Conservation (phyloP, 1,284 basidiomycete species). For the Malassezia slooffiae region DNA sequence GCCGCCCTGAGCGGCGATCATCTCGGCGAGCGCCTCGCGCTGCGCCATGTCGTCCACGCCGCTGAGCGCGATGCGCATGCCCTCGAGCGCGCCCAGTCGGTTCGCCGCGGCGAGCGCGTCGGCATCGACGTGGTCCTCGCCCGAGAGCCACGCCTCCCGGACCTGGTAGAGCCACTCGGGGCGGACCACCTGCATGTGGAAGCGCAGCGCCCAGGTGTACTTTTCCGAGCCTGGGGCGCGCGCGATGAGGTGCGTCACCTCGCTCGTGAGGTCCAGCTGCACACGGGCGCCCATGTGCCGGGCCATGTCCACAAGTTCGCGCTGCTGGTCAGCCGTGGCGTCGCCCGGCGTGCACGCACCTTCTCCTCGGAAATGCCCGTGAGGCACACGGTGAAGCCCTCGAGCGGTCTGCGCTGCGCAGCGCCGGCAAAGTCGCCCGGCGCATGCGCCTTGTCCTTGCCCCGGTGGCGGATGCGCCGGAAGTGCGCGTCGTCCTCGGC, state of each 20-base stretch:
- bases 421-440: conserved; percentile 30
- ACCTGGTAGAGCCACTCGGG: conserved; percentile 62
- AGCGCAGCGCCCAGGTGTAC: conserved; percentile 66
- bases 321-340: too few relatives aligned
- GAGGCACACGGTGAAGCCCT: conserved; percentile 57
- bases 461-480: conserved; percentile 30
- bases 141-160: conserved; percentile 61
- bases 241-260: conserved; percentile 68
- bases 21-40: conserved; percentile 15
- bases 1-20: conserved; percentile 15
- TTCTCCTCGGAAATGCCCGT: conserved; percentile 57
- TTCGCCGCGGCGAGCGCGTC: conserved; percentile 54
- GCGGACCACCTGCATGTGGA: conserved; percentile 61
- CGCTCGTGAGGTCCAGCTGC: conserved; percentile 61
- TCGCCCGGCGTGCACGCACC: conserved; percentile 50
- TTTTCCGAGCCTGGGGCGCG: conserved; percentile 62
- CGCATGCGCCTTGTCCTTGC: conserved; percentile 32
- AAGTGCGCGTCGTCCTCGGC: conserved; percentile 33
- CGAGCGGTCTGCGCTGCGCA: conserved; percentile 56
- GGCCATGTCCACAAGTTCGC: conserved; percentile 60
- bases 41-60: conserved; percentile 12
- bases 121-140: conserved; percentile 59
- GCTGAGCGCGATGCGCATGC: conserved; percentile 50
- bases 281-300: conserved; percentile 62
- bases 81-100: conserved; percentile 58